Evolutionary conservation across 805 yeast genomes (phyloP).

Genomic region (Komagataella mondaviorum): DNA sequence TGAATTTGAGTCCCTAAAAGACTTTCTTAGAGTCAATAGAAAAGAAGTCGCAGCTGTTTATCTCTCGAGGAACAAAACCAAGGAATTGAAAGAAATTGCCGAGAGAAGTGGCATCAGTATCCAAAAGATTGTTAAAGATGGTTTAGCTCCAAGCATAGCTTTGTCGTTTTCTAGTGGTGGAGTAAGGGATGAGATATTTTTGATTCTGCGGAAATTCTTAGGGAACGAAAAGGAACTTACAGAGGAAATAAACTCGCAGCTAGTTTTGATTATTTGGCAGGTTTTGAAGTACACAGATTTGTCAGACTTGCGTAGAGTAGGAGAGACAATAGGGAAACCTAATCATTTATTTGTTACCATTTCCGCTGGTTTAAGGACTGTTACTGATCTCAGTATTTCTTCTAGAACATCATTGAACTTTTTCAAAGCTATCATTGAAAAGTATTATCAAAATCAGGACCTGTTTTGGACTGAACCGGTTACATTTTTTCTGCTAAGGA

Average conservation of each 20-base stretch:
- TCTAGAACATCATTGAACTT: slow-evolving; percentile 1
- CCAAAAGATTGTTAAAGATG: neutral
- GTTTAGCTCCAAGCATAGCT: slow-evolving; percentile 17
- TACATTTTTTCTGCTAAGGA: slow-evolving; percentile 24
- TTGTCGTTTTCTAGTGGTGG: slow-evolving; percentile 28
- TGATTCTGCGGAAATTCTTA: neutral
- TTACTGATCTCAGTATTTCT: slow-evolving; percentile 2
- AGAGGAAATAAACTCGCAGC: slow-evolving; percentile 9
- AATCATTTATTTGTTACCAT: neutral
- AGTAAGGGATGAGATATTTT: slow-evolving; percentile 18
- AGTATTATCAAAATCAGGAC: slow-evolving; percentile 7
- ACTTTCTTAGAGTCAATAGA: slow-evolving; percentile 21
- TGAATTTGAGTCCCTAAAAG: slow-evolving; percentile 16
- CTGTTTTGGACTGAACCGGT: slow-evolving; percentile 21
- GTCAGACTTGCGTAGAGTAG: slow-evolving; percentile 12
- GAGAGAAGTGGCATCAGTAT: neutral
- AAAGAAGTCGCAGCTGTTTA: slow-evolving; percentile 25
- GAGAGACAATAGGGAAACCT: slow-evolving; percentile 1
- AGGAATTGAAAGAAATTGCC: neutral
- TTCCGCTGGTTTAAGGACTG: neutral
- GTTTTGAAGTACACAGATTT: slow-evolving; percentile 26
- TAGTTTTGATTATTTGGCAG: slow-evolving; percentile 20
- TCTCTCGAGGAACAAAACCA: slow-evolving; percentile 9
- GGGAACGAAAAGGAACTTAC: neutral
- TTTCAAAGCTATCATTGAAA: slow-evolving; percentile 7